Conservation (phyloP, 1,139 yeast genomes). For the Debaryomyces subglobosus region DNA sequence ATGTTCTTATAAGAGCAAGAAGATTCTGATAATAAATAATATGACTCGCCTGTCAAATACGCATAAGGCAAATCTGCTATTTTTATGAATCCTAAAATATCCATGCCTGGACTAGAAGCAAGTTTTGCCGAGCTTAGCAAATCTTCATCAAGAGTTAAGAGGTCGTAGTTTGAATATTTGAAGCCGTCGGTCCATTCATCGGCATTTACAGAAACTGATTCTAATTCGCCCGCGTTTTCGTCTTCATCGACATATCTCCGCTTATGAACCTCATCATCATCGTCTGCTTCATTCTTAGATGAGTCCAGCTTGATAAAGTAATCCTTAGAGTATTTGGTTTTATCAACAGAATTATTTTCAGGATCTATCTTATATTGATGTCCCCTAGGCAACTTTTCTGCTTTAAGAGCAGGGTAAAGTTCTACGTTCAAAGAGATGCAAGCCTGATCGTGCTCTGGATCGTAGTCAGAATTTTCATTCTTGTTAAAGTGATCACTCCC, state of each 20-base stretch:
- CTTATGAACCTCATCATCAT: constrained; percentile 19
- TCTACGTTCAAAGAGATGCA: constrained; percentile 53
- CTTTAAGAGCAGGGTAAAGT: constrained; percentile 65
- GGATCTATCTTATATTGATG: constrained; percentile 33
- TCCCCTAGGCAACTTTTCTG: constrained; percentile 38
- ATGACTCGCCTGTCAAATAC: constrained; percentile 60
- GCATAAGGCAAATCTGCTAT: constrained; percentile 55
- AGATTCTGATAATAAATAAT: constrained; percentile 54
- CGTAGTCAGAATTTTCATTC: constrained; percentile 16
- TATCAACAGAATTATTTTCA: constrained; percentile 10
- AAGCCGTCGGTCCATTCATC: constrained; percentile 53
- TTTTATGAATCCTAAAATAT: constrained; percentile 64
- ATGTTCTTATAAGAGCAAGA: constrained; percentile 32
- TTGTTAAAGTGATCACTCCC: constrained; percentile 29
- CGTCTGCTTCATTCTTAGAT: constrained; percentile 11
- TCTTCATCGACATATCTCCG: constrained; percentile 20
- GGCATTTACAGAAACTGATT: constrained; percentile 24
- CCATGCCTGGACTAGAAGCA: constrained; percentile 53
- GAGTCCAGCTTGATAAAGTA: constrained; percentile 23
- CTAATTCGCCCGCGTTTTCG: constrained; percentile 23
- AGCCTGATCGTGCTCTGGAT: constrained; percentile 11
- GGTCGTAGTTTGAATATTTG: constrained; percentile 62
- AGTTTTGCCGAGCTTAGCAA: constrained; percentile 48
- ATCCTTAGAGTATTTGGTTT: constrained; percentile 24
- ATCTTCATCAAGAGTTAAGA: constrained; percentile 40